Evolutionary conservation across 345 rosid genomes (phyloP).

Genomic region (Populus ilicifolia): DNA sequence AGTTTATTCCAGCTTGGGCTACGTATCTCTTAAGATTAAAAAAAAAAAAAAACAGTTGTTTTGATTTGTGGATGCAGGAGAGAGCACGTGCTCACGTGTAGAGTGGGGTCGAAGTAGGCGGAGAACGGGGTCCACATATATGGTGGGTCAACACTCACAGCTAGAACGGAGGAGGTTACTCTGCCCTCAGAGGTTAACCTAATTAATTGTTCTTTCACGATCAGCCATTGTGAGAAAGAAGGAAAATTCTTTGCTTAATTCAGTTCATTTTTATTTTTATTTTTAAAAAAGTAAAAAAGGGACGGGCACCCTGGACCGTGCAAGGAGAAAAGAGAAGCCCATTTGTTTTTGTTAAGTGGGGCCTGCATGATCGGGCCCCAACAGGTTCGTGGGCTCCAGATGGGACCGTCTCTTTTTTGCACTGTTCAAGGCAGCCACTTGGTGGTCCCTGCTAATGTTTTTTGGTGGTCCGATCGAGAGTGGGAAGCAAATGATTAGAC

Average conservation of each 20-base stretch:
- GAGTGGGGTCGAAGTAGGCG: slow-evolving; percentile 43
- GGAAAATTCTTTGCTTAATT: too few species aligned
- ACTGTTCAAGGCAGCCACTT: slow-evolving; percentile 46
- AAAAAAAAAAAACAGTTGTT: not conserved
- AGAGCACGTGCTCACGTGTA: slow-evolving; percentile 67
- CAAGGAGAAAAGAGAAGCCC: not conserved
- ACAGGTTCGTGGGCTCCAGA: slow-evolving; percentile 5
- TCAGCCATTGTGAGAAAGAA: too few species aligned
- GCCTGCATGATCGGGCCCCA: slow-evolving; percentile 31
- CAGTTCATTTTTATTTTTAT: too few species aligned
- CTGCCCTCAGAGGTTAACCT: too few species aligned
- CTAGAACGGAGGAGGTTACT: not conserved
- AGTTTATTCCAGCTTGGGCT: not conserved
- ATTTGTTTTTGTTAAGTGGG: slow-evolving; percentile 8
- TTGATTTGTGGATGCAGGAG: not conserved
- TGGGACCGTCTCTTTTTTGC: slow-evolving; percentile 22
- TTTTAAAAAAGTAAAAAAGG: not conserved
- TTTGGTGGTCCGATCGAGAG: slow-evolving; percentile 42
- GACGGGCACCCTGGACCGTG: slow-evolving; percentile 29
- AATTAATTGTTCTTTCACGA: too few species aligned
- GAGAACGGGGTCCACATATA: slow-evolving; percentile 30
- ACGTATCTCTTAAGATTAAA: not conserved
- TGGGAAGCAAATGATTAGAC: slow-evolving; percentile 15
- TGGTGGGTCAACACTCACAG: slow-evolving; percentile 54
- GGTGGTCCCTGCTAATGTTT: slow-evolving; percentile 41